phyloP scores from a whole-genome alignment of 805 yeast genomes.

The Candida andamanensis region DNA sequence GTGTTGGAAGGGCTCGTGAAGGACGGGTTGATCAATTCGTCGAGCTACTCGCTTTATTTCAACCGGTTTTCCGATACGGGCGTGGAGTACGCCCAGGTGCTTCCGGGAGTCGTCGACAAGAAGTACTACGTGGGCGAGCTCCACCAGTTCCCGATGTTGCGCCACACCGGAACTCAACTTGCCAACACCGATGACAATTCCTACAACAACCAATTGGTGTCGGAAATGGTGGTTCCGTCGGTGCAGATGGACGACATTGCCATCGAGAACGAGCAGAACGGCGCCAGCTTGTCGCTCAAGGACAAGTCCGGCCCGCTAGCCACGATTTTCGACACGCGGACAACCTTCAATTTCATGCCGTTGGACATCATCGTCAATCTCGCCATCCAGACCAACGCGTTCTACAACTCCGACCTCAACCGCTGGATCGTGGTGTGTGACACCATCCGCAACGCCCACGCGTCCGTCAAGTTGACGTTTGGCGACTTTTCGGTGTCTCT shows the following conservation, averaged over 20 bases:
- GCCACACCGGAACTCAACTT: slow-evolving; percentile 40
- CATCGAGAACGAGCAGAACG: slow-evolving; percentile 28
- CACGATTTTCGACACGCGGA: slow-evolving; percentile 55
- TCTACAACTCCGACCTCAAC: slow-evolving; percentile 41
- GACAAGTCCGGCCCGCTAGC: slow-evolving; percentile 37
- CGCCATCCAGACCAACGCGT: slow-evolving; percentile 68
- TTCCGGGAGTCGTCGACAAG: slow-evolving; percentile 58
- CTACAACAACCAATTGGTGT: slow-evolving; percentile 10
- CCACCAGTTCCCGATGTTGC: slow-evolving; percentile 43
- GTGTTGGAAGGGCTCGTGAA: slow-evolving; percentile 19
- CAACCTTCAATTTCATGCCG: slow-evolving; percentile 48
- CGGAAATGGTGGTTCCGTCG: slow-evolving; percentile 22
- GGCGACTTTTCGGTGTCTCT: slow-evolving; percentile 47
- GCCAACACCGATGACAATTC: slow-evolving; percentile 19
- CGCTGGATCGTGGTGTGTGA: slow-evolving; percentile 64
- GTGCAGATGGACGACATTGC: slow-evolving; percentile 20
- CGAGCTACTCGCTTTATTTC: slow-evolving; percentile 34
- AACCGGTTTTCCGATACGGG: slow-evolving; percentile 10
- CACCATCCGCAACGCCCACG: slow-evolving; percentile 39
- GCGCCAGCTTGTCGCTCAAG: slow-evolving; percentile 29
- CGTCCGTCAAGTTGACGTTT: slow-evolving; percentile 48
- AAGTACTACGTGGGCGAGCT: slow-evolving; percentile 43
- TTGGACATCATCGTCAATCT: slow-evolving; percentile 50
- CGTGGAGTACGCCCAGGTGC: slow-evolving; percentile 27
- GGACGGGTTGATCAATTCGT: slow-evolving; percentile 19